Conservation (phyloP, 1,139 yeast species). For the Candida sp. region DNA sequence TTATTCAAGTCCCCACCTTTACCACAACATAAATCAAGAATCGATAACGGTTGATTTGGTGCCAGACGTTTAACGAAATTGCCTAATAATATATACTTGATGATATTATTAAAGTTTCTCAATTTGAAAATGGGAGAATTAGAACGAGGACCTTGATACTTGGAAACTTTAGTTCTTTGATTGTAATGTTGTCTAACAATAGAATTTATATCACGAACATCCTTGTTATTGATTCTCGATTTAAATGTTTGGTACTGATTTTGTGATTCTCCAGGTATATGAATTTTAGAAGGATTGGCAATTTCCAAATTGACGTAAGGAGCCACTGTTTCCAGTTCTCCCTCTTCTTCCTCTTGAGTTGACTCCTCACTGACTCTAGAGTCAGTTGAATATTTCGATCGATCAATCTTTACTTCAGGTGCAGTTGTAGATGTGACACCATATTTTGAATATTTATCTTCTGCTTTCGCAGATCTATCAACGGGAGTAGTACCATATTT, state of each 20-base stretch:
- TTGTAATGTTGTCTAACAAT: conserved; percentile 84
- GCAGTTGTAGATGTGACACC: conserved; percentile 9
- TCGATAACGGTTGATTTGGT: conserved; percentile 35
- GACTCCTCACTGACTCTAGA: conserved; percentile 1
- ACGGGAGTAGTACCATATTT: conserved; percentile 19
- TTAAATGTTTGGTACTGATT: conserved; percentile 36
- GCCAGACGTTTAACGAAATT: conserved; percentile 50
- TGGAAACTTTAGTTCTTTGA: conserved; percentile 72
- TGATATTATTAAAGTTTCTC: conserved; percentile 87
- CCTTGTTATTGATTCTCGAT: conserved; percentile 33
- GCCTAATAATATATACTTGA: conserved; percentile 82
- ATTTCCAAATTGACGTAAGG: conserved; percentile 32
- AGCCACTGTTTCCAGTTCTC: conserved; percentile 14
- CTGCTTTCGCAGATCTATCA: conserved; percentile 7
- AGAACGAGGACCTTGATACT: conserved; percentile 56
- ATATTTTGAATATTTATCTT: conserved; percentile 31
- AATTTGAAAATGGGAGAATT: conserved; percentile 83
- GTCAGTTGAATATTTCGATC: neutral
- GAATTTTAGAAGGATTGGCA: conserved; percentile 22
- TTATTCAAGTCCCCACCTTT: conserved; percentile 96
- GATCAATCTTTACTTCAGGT: neutral
- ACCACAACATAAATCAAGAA: conserved; percentile 92
- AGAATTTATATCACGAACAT: conserved; percentile 43
- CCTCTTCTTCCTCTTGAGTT: conserved; percentile 6
- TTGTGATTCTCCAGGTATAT: conserved; percentile 7